Conservation (phyloP, 2,329 filamentous ascomycete genomes). For the Microsporum canis region DNA sequence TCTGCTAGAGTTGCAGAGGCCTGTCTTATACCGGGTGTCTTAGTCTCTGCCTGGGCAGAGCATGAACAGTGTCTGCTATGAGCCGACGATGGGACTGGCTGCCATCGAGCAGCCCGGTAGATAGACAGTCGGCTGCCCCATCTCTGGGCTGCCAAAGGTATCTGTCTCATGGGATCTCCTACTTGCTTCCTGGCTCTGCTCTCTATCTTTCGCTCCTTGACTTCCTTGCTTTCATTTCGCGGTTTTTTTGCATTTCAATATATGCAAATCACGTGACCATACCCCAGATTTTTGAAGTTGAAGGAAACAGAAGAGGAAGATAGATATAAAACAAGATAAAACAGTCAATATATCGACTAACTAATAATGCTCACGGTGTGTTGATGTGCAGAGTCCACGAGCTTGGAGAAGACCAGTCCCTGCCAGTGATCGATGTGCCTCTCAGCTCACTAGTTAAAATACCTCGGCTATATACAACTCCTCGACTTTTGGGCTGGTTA, state of each 20-base stretch:
- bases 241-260: background rate
- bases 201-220: background rate
- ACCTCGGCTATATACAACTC: background rate
- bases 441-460: background rate
- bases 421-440: too few relatives aligned
- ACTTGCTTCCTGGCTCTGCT: background rate
- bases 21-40: background rate
- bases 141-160: slow-evolving; percentile 11
- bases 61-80: slow-evolving; percentile 21
- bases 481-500: background rate
- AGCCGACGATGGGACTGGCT: slow-evolving; percentile 5
- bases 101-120: background rate
- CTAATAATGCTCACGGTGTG: too few relatives aligned
- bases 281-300: background rate
- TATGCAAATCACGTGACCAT: background rate
- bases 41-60: slow-evolving; percentile 15
- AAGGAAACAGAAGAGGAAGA: background rate
- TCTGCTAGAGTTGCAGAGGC: slow-evolving; percentile 30
- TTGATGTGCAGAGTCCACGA: background rate
- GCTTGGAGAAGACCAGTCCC: too few relatives aligned
- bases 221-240: background rate
- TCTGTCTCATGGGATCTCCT: slow-evolving; percentile 8
- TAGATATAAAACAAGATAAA: too few relatives aligned
- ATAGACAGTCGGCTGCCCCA: slow-evolving; percentile 8
- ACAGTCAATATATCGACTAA: too few relatives aligned